A percentile compares a stretch with the other conserved stretches of the same genome.
phyloP scores from a whole-genome alignment of 371 early-diverging fungal species.

The Amoeboaphelidium protococcarum region DNA sequence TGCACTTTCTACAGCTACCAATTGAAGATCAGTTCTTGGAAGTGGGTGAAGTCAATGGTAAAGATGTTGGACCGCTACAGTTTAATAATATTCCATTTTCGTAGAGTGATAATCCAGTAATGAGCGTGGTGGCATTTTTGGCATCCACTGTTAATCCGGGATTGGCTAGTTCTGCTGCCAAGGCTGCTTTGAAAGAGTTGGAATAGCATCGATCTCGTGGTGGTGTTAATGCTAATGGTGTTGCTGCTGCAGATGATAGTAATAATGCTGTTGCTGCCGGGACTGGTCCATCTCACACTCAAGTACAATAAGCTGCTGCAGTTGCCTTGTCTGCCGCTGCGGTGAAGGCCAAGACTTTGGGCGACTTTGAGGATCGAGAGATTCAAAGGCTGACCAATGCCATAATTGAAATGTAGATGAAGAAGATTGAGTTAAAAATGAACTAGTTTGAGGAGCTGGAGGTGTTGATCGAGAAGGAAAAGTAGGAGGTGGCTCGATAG shows the following conservation, averaged over 20 bases:
- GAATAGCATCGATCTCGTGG: too few relatives aligned
- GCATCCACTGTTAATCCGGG: slow-evolving; percentile 70
- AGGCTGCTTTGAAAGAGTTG: slow-evolving; percentile 29
- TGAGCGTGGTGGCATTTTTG: slow-evolving; percentile 82
- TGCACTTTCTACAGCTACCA: slow-evolving; percentile 80
- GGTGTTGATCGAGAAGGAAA: not conserved
- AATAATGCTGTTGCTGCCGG: too few relatives aligned
- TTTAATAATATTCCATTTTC: slow-evolving; percentile 48
- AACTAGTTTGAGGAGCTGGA: slow-evolving; percentile 16
- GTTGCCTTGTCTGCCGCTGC: slow-evolving; percentile 31
- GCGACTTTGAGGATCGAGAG: slow-evolving; percentile 43
- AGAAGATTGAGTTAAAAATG: slow-evolving; percentile 69
- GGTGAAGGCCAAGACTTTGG: slow-evolving; percentile 21
- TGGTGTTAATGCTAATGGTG: too few relatives aligned
- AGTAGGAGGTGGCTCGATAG: not conserved
- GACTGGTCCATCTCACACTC: too few relatives aligned
- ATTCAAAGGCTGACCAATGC: slow-evolving; percentile 42
- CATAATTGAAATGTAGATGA: slow-evolving; percentile 54
- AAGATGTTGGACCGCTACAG: slow-evolving; percentile 25
- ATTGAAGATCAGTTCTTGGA: slow-evolving; percentile 67
- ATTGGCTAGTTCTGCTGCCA: slow-evolving; percentile 67
- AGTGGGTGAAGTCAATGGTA: slow-evolving; percentile 7
- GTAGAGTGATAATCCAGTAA: slow-evolving; percentile 85
- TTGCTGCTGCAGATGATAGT: too few relatives aligned
- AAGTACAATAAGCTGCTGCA: slow-evolving; percentile 24